Evolutionary conservation across 805 yeast genomes (phyloP).

Genomic region (Saccharomyces jurei): DNA sequence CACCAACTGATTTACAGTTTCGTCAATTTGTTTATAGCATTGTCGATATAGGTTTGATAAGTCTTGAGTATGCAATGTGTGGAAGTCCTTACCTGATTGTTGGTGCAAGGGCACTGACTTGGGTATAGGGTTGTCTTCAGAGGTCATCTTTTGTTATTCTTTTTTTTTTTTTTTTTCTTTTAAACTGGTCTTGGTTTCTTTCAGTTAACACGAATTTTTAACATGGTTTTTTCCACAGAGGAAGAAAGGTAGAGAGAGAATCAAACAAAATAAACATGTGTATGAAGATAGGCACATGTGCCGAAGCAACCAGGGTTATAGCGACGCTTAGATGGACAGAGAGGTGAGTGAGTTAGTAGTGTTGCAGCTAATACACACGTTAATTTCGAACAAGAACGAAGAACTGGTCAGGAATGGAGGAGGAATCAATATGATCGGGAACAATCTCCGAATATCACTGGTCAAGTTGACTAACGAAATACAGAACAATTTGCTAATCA

Average conservation of each 20-base stretch:
- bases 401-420: constrained; percentile 6
- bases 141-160: background rate
- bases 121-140: constrained; percentile 3
- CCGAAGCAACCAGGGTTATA: background rate
- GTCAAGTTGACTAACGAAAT: constrained; percentile 28
- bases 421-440: constrained; percentile 5
- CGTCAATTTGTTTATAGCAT: constrained; percentile 13
- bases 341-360: constrained; percentile 26
- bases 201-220: background rate
- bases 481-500: constrained; percentile 24
- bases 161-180: too few species aligned
- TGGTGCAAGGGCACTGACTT: constrained; percentile 19
- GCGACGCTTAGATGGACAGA: constrained; percentile 10
- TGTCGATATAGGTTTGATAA: constrained; percentile 5
- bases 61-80: constrained; percentile 11
- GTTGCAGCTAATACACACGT: constrained; percentile 24
- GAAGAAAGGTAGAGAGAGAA: background rate
- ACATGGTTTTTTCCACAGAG: background rate
- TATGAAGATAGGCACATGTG: background rate
- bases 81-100: constrained; percentile 10
- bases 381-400: constrained; percentile 12
- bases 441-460: constrained; percentile 23
- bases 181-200: background rate
- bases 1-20: constrained; percentile 13
- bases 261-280: background rate